Base-by-base conservation (phyloP, 768 basidiomycete species). In the Phlebiopsis gigantea region DNA sequence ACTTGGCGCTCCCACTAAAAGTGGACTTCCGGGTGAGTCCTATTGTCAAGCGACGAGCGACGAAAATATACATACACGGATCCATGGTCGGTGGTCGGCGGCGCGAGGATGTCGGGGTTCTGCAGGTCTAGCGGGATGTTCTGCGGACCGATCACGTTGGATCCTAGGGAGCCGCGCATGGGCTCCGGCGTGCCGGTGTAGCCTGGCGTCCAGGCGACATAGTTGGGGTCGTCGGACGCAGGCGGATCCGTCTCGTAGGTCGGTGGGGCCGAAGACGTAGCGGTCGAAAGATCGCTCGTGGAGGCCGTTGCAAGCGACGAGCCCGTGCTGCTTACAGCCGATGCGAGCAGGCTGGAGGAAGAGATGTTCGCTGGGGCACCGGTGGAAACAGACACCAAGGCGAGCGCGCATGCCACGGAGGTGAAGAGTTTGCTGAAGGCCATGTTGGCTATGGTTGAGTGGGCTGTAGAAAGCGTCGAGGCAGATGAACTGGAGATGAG, bases 21-120 rank as follows among this genome's bases (percentile, higher is more conserved):
- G 39, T 2, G 9, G 29, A 21, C 22, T 9, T 53, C 6, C 31
- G 24, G 19, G 22, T 54, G 24, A 43, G 22, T 17, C 5, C n/a
- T 7, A 21, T 15, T 25, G 1, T 25, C 28, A 46, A 15, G 41
- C 54, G 45, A 19, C 41, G 8, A 34, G 19, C 46, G n/a, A 58
- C 21, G 17, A 15, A 9, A 3, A 15, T 17, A 41, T 8, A 62
- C 75, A 48, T 56, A 73, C 76, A 88, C 71, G 22, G 57, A 58
- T 12, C 86, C 85, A 22, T 71, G 63, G 62, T 88, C 87, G 0
- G 87, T 86, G 5, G 75, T 77, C 3, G 87, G 87, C 44, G 84
- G 82, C 9, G 81, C 81, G 0, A 87, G 61, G 4, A 73, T 53
- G 50, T 87, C 80, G 8, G 83, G 73, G 51, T 85, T 84, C 66